phyloP scores from a whole-genome alignment of 1,284 basidiomycete genomes.

The Cryptococcus sp. region DNA sequence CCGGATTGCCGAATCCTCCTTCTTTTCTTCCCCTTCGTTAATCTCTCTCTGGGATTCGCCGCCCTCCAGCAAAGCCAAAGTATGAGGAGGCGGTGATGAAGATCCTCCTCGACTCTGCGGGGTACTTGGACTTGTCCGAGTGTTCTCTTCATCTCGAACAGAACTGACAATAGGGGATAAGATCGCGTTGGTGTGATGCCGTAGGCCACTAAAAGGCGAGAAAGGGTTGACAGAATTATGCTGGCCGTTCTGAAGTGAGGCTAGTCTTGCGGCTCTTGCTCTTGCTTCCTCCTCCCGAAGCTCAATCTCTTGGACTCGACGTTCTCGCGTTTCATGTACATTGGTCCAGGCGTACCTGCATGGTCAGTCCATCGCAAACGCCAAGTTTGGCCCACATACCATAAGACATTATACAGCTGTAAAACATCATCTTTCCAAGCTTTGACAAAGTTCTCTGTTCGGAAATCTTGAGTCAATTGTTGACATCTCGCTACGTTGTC shows the following conservation, averaged over 20 bases:
- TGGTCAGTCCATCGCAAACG: neutral
- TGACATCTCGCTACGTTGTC: conserved; percentile 85
- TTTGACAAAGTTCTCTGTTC: conserved; percentile 75
- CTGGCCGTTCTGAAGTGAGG: conserved; percentile 12
- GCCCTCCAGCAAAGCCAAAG: neutral
- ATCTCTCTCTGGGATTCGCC: no score
- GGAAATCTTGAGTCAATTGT: conserved; percentile 78
- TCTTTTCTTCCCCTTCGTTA: no score
- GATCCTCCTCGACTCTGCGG: neutral
- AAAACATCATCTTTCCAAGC: conserved; percentile 93
- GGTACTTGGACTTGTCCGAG: neutral
- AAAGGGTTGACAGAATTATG: neutral
- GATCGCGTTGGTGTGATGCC: neutral
- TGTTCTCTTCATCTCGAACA: conserved; percentile 19
- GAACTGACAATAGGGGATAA: conserved; percentile 12
- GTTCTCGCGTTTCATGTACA: conserved; percentile 27
- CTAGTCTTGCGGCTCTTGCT: conserved; percentile 13
- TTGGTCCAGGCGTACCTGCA: conserved; percentile 42
- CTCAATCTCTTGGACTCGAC: conserved; percentile 16
- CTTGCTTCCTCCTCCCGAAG: conserved; percentile 12
- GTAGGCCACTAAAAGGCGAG: neutral
- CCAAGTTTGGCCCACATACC: conserved; percentile 55
- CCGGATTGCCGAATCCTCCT: no score
- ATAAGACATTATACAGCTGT: conserved; percentile 86
- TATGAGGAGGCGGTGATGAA: neutral